A percentile compares a stretch with the other conserved stretches of the same genome.
Evolutionary conservation across 2,329 filamentous ascomycete species (phyloP).

Genomic region (Fusarium drepaniforme): DNA sequence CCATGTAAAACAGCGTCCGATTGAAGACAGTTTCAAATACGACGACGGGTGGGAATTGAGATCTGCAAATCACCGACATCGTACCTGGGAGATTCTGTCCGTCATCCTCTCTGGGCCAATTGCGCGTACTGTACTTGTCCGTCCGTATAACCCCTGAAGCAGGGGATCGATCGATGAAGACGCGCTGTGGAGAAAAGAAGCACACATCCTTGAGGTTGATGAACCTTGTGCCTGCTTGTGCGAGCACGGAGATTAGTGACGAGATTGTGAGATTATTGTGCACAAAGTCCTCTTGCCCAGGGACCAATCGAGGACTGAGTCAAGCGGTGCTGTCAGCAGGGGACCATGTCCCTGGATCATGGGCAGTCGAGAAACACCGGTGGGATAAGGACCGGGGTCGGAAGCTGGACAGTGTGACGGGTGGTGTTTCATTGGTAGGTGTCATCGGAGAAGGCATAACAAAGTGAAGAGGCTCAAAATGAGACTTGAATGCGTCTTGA

Average conservation of each 20-base stretch:
- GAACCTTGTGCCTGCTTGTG: conserved; percentile 6
- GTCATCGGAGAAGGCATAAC: not conserved
- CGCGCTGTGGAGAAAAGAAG: not conserved
- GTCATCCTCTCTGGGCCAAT: conserved; percentile 4
- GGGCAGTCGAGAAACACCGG: not conserved
- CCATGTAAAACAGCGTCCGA: conserved; percentile 15
- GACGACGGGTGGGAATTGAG: conserved; percentile 36
- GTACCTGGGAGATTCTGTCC: not conserved
- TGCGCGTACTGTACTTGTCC: not conserved
- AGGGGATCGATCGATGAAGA: conserved; percentile 13
- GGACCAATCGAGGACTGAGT: not conserved
- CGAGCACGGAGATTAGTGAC: conserved; percentile 36
- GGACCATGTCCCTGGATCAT: conserved; percentile 2
- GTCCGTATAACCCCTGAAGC: not conserved
- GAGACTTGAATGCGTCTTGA: not conserved
- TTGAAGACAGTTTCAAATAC: conserved; percentile 15
- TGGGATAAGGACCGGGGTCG: not conserved
- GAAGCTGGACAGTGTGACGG: conserved; percentile 1
- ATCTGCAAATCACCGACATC: conserved; percentile 32
- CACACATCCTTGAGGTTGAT: conserved; percentile 15
- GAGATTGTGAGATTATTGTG: conserved; percentile 17
- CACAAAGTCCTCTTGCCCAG: conserved; percentile 10
- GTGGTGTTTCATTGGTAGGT: conserved; percentile 25
- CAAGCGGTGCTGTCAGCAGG: conserved; percentile 6
- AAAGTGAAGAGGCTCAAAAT: conserved; percentile 19